Conservation (phyloP, 192 early-diverging fungal genomes). For the Backusella westeae region DNA sequence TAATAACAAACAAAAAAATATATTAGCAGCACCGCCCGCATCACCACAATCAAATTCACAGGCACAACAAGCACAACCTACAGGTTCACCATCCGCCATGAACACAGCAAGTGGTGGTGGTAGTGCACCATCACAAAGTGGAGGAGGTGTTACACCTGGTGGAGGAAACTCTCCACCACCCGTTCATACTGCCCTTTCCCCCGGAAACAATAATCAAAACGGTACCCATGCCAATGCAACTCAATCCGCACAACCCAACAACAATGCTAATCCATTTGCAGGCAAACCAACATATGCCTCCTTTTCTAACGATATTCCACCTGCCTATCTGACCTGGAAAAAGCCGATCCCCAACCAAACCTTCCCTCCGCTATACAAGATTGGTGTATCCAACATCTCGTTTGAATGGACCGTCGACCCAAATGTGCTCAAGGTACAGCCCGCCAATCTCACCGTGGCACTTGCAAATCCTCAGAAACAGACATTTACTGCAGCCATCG, state of each 20-base stretch:
- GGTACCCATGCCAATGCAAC: slow-evolving; percentile 23
- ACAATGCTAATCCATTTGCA: slow-evolving; percentile 25
- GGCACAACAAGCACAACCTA: neutral
- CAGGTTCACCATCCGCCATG: neutral
- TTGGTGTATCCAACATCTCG: slow-evolving; percentile 31
- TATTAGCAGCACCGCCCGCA: neutral
- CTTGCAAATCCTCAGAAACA: slow-evolving; percentile 35
- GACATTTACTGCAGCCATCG: slow-evolving; percentile 20
- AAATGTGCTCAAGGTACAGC: slow-evolving; percentile 24
- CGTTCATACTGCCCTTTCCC: neutral
- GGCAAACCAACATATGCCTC: slow-evolving; percentile 29
- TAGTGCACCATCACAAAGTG: neutral
- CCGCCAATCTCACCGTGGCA: slow-evolving; percentile 27
- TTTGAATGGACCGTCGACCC: slow-evolving; percentile 33
- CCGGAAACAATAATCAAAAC: neutral
- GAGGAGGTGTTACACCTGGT: neutral
- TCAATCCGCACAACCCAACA: slow-evolving; percentile 7
- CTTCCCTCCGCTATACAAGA: slow-evolving; percentile 33
- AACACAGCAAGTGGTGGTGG: neutral
- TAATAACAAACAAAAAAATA: neutral
- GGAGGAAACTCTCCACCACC: neutral
- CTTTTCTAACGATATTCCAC: slow-evolving; percentile 24
- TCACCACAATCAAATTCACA: slow-evolving; percentile 1
- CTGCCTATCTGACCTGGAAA: slow-evolving; percentile 38
- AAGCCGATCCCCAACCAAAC: slow-evolving; percentile 34